Conservation (phyloP, 192 early-diverging fungal genomes). For the Backusella westeae region DNA sequence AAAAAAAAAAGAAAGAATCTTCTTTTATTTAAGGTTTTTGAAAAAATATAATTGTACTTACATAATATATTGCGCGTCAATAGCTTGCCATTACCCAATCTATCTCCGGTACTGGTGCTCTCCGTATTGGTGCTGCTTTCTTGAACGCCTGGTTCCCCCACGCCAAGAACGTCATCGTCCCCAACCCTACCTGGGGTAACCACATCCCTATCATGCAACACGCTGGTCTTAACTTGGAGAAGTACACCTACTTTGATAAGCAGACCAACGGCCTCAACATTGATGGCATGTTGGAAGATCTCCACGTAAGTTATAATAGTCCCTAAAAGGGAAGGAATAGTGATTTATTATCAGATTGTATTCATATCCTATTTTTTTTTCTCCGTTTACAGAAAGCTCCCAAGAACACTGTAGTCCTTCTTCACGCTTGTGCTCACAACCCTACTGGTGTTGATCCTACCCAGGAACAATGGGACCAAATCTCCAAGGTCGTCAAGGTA, state of each 20-base stretch:
- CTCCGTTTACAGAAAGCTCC: conserved; percentile 62
- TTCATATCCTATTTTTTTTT: neutral
- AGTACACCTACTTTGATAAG: conserved; percentile 96
- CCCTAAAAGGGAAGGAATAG: neutral
- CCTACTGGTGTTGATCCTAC: conserved; percentile 99
- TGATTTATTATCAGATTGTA: neutral
- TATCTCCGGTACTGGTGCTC: conserved; percentile 96
- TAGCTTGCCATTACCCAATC: conserved; percentile 87
- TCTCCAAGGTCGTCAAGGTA: conserved; percentile 73
- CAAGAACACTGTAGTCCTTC: conserved; percentile 81
- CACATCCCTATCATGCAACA: conserved; percentile 92
- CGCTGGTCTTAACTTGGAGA: conserved; percentile 80
- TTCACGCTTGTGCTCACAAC: conserved; percentile 99
- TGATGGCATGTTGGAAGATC: conserved; percentile 85
- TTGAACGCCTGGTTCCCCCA: conserved; percentile 74
- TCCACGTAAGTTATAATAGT: conserved; percentile 53
- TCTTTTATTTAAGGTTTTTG: neutral
- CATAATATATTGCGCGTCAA: neutral
- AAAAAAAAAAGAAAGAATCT: neutral
- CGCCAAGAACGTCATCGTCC: conserved; percentile 87
- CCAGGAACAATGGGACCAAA: conserved; percentile 85
- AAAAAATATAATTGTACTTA: neutral
- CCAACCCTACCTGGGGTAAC: conserved; percentile 98
- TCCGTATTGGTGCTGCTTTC: conserved; percentile 91
- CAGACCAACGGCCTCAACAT: conserved; percentile 92